Evolutionary conservation across 2,329 filamentous ascomycete species (phyloP).

Genomic region (Sporothrix brasiliensis): DNA sequence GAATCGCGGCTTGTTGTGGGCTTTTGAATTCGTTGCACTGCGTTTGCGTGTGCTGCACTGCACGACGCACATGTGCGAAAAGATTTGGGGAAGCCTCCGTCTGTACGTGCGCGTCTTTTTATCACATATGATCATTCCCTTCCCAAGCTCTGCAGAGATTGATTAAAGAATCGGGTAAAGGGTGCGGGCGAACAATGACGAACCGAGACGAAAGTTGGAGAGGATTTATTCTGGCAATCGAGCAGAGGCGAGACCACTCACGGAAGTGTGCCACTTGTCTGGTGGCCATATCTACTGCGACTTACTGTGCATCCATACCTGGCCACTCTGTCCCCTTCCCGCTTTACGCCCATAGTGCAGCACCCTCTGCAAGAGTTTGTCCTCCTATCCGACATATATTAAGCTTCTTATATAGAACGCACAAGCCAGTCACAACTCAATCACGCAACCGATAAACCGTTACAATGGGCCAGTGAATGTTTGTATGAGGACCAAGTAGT

Average conservation of each 20-base stretch:
- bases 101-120: not conserved
- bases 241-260: not conserved
- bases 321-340: not conserved
- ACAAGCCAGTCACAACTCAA: not conserved
- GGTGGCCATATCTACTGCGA: not conserved
- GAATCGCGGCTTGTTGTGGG: not conserved
- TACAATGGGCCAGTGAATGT: not conserved
- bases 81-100: not conserved
- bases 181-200: not conserved
- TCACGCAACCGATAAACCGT: not conserved
- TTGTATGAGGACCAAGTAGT: not conserved
- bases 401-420: conserved; percentile 7
- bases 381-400: not conserved
- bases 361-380: not conserved
- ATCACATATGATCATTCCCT: not conserved
- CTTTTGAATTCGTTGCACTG: conserved; percentile 8
- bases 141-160: too few relatives aligned
- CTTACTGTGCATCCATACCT: not conserved
- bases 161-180: not conserved
- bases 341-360: conserved; percentile 8
- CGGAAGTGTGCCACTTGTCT: not conserved
- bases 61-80: not conserved
- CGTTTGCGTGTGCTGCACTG: not conserved
- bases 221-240: not conserved
- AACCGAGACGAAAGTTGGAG: not conserved